Conservation (phyloP, 768 basidiomycete genomes). For the Cystobasidium ongulense region DNA sequence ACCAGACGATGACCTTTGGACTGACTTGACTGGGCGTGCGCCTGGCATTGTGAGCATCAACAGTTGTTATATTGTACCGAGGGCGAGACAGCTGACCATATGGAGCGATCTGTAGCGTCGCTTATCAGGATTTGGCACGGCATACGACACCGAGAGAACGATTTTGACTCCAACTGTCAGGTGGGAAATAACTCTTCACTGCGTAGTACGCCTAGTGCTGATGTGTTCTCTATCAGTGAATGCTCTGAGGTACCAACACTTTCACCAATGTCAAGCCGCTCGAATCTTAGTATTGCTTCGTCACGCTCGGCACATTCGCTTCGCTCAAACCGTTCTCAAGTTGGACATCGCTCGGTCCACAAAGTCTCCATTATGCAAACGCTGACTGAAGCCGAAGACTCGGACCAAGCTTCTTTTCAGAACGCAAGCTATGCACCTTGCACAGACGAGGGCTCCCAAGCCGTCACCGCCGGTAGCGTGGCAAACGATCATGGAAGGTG, state of each 20-base stretch:
- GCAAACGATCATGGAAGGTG: background rate
- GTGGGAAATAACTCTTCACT: background rate
- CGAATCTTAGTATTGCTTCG: background rate
- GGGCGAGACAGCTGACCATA: no score
- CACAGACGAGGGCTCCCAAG: background rate
- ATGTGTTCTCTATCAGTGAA: slow-evolving; percentile 6
- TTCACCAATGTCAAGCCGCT: slow-evolving; percentile 10
- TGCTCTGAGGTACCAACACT: slow-evolving; percentile 19
- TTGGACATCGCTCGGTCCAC: background rate
- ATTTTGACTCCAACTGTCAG: slow-evolving; percentile 2
- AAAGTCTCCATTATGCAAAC: background rate
- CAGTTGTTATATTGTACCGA: background rate
- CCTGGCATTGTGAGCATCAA: background rate
- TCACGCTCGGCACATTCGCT: background rate
- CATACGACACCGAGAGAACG: slow-evolving; percentile 4
- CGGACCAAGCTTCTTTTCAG: background rate
- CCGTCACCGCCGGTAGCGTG: background rate
- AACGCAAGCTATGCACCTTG: background rate
- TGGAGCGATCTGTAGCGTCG: slow-evolving; percentile 12
- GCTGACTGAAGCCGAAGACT: background rate
- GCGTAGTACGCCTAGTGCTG: background rate
- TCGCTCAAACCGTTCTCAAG: background rate
- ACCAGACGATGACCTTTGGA: slow-evolving; percentile 28
- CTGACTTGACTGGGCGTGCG: slow-evolving; percentile 5
- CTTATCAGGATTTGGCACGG: background rate